phyloP scores from a whole-genome alignment of 257 asterid species.

The Solanum etuberosum region DNA sequence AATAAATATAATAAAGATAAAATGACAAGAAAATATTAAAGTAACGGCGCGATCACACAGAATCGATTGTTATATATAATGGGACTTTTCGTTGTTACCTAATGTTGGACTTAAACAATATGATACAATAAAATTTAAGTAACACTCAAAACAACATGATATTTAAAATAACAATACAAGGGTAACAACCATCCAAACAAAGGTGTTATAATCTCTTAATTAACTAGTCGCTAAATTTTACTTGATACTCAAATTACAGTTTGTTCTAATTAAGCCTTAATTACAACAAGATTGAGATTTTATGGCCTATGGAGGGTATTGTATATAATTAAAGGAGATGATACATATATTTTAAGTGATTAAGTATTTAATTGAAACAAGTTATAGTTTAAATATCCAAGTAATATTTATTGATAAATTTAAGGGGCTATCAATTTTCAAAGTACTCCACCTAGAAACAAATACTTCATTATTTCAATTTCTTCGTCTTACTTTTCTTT shows the following conservation, averaged over 20 bases:
- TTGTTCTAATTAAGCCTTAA: not conserved
- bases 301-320: not conserved
- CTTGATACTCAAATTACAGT: not conserved
- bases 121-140: not conserved
- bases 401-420: not conserved
- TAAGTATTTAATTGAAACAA: not conserved
- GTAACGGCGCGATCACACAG: rapidly evolving
- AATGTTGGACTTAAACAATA: no score
- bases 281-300: not conserved
- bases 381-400: not conserved
- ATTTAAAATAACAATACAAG: no score
- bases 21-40: no score
- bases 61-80: no score
- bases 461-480: not conserved
- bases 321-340: not conserved
- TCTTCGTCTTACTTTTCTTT: no score
- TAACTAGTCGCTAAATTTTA: not conserved
- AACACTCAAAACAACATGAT: not conserved
- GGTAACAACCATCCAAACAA: not conserved
- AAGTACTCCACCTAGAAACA: not conserved
- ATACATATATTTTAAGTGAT: not conserved
- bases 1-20: no score
- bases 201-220: not conserved
- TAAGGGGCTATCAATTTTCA: not conserved
- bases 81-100: no score